Evolutionary conservation across 352 stramenopile species (phyloP), one percentile per base, ranked within the genome.

Genomic region (Globisporangium rhizosaccharum): DNA sequence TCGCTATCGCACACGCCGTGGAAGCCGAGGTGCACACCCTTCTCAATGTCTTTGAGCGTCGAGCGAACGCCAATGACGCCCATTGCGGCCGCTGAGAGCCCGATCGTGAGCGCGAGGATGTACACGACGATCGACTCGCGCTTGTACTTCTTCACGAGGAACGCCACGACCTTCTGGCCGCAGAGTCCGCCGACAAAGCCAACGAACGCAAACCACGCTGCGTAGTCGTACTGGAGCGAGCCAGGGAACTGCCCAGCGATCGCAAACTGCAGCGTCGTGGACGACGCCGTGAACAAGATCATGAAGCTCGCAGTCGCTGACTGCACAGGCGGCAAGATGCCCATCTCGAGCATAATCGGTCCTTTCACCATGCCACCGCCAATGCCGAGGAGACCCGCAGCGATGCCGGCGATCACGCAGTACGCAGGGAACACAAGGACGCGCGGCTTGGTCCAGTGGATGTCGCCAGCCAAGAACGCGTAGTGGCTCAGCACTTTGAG

Each of bases 311-410:
- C 94, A 2, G 95, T 98, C 23, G 94, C 93, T 6, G 86, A 96
- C 33, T 97, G 87, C 50, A 94, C 81, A 7, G 73, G 66, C 1
- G 85, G 85, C 26, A 98, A 71, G 26, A 99, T 91, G 17, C 96
- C 96, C 89, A 99, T 98, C 33, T 98, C 90, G 1, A 99, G 84
- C 96, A 99, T 98, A 53, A 99, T 85, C 0, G 96, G 96, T 0
- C 96, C 95, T 62, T 98, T 98, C 26, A 99, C 93, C 74, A 99
- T 98, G 46, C 96, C 96, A 45, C 96, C 97, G 49, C 96, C 96
- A 20, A 99, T 92, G 17, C 97, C 97, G 59, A 99, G 88, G 42
- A 99, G 78, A 15, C 96, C 96, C 14, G 96, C 96, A 56, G 93
- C 94, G 25, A 99, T 82, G 18, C 97, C 97, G 2, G 96, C 96